phyloP scores from a whole-genome alignment of 1,139 yeast species.

The Yamadazyma triangularis region DNA sequence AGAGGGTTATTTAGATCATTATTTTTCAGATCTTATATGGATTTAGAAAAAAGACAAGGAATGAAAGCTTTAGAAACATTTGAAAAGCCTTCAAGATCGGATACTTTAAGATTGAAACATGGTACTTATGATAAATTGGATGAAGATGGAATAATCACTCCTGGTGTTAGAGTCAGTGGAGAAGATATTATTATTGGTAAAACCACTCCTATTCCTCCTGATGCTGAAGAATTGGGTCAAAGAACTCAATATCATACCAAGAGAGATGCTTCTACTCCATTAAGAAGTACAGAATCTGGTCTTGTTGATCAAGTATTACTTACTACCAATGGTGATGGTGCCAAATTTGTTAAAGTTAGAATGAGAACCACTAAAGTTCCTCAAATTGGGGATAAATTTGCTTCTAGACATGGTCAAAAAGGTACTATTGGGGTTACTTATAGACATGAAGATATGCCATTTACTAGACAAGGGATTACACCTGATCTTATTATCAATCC shows the following conservation, averaged over 20 bases:
- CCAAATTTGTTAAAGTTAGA: constrained; percentile 94
- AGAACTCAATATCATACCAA: constrained; percentile 97
- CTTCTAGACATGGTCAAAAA: constrained; percentile 99
- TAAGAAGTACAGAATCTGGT: constrained; percentile 96
- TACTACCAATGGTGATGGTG: constrained; percentile 97
- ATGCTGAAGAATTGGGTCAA: constrained; percentile 96
- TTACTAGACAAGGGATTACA: constrained; percentile 91
- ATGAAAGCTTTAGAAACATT: constrained; percentile 96
- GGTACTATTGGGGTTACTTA: constrained; percentile 99
- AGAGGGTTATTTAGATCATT: constrained; percentile 93
- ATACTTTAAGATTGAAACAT: constrained; percentile 90
- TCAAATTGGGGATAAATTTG: constrained; percentile 98
- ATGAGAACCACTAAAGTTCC: constrained; percentile 98
- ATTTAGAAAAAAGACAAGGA: constrained; percentile 97
- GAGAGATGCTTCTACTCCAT: constrained; percentile 97
- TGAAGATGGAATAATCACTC: constrained; percentile 96
- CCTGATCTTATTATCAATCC: constrained; percentile 98
- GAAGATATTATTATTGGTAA: constrained; percentile 98
- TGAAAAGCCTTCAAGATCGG: constrained; percentile 92
- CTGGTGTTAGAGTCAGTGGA: constrained; percentile 98
- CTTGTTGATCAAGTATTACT: constrained; percentile 95
- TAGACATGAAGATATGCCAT: constrained; percentile 98
- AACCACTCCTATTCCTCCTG: constrained; percentile 98
- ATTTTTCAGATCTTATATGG: constrained; percentile 97
- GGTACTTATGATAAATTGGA: constrained; percentile 98